Evolutionary conservation across 768 basidiomycete species (phyloP).

Genomic region (Coprinopsis marcescibilis): DNA sequence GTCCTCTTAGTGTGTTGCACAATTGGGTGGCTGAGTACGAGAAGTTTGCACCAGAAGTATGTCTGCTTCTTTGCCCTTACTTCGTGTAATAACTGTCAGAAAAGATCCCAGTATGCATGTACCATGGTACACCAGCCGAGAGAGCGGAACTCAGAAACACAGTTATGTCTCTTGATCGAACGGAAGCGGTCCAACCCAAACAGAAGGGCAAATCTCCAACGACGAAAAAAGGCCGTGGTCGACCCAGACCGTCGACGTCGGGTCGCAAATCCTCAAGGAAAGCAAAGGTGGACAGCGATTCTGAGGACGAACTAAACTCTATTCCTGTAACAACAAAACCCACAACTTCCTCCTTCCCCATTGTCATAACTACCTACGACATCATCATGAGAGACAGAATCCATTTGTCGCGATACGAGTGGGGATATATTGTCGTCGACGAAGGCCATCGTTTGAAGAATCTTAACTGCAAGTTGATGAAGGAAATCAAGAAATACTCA

Average conservation of each 20-base stretch:
- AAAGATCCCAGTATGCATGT: constrained; percentile 84
- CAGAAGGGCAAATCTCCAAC: constrained; percentile 10
- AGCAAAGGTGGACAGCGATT: constrained; percentile 19
- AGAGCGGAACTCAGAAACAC: constrained; percentile 74
- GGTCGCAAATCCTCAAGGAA: constrained; percentile 14
- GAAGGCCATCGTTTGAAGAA: constrained; percentile 97
- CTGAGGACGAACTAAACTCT: constrained; percentile 16
- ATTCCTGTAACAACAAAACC: too few species aligned
- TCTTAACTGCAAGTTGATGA: constrained; percentile 83
- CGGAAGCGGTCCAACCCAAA: constrained; percentile 14
- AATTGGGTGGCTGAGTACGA: constrained; percentile 86
- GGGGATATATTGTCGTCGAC: constrained; percentile 94
- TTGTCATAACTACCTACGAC: constrained; percentile 90
- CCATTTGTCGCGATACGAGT: constrained; percentile 56
- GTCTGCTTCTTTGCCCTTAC: not conserved
- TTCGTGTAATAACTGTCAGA: not conserved
- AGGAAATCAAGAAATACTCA: constrained; percentile 81
- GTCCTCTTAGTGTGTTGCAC: constrained; percentile 88
- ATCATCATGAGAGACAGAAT: constrained; percentile 82
- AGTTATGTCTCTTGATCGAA: constrained; percentile 42
- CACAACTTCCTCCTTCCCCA: constrained; percentile 56
- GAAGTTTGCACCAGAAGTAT: constrained; percentile 72
- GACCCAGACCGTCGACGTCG: constrained; percentile 8
- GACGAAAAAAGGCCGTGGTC: constrained; percentile 13
- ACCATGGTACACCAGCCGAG: constrained; percentile 80